Evolutionary conservation across 2,329 filamentous ascomycete genomes (phyloP).

Genomic region (Arthrobotrys musiformis): DNA sequence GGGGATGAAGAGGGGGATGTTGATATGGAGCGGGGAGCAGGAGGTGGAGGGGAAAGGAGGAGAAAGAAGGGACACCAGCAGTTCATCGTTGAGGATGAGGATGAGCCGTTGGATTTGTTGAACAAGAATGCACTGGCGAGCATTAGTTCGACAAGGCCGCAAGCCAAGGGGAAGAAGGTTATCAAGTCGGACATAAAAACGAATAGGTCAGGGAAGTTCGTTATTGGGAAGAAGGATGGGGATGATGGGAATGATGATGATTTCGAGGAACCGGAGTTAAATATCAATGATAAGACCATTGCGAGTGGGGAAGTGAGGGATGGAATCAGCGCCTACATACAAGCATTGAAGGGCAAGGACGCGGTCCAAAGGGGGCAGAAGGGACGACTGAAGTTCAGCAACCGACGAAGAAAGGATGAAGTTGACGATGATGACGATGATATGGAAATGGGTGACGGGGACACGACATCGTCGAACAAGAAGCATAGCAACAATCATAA

Average conservation of each 20-base stretch:
- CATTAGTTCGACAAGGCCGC: constrained; percentile 90
- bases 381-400: constrained; percentile 77
- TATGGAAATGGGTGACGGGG: constrained; percentile 67
- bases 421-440: constrained; percentile 63
- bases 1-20: constrained; percentile 71
- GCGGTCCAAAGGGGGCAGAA: constrained; percentile 73
- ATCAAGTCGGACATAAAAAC: constrained; percentile 72
- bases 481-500: not conserved
- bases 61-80: constrained; percentile 71
- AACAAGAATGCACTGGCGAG: constrained; percentile 88
- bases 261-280: constrained; percentile 72
- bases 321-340: constrained; percentile 76
- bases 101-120: constrained; percentile 92
- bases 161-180: constrained; percentile 67
- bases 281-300: constrained; percentile 67
- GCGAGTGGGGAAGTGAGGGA: constrained; percentile 64
- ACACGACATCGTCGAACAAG: constrained; percentile 62
- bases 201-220: constrained; percentile 81
- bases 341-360: constrained; percentile 75
- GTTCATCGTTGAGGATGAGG: constrained; percentile 93
- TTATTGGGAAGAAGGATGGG: constrained; percentile 72
- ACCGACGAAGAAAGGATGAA: constrained; percentile 67
- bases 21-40: constrained; percentile 68
- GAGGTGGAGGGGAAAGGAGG: constrained; percentile 63
- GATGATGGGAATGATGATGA: constrained; percentile 62